A percentile compares a stretch with the other conserved stretches of the same genome.
Conservation (phyloP, 805 yeast species). For the Candida ficus region DNA sequence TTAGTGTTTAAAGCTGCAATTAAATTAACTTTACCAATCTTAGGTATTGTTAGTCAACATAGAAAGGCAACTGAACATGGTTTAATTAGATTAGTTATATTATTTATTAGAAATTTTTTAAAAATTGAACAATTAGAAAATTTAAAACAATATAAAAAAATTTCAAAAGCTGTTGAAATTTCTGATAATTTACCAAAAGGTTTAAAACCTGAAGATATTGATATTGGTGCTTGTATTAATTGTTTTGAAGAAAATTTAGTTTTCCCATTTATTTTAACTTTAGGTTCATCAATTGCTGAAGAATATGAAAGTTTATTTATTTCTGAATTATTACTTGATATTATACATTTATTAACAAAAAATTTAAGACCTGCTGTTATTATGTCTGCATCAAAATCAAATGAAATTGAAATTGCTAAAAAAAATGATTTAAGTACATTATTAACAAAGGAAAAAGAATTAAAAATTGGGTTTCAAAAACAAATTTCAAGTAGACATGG, state of each 20-base stretch:
- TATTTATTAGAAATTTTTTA: constrained; percentile 72
- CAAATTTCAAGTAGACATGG: constrained; percentile 73
- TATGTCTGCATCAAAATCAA: constrained; percentile 8
- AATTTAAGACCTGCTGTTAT: constrained; percentile 39
- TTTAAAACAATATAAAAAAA: constrained; percentile 37
- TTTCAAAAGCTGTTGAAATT: constrained; percentile 26
- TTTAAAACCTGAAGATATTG: constrained; percentile 60
- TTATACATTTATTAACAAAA: constrained; percentile 56
- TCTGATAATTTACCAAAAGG: constrained; percentile 47
- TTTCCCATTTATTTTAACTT: constrained; percentile 63
- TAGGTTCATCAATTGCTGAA: constrained; percentile 57
- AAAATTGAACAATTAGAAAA: constrained; percentile 67
- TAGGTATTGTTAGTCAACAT: constrained; percentile 44
- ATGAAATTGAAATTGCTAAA: background rate
- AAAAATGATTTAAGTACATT: constrained; percentile 30
- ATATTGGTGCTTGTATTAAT: constrained; percentile 49
- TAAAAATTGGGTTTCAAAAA: constrained; percentile 44
- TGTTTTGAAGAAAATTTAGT: constrained; percentile 70
- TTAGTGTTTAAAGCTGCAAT: constrained; percentile 63
- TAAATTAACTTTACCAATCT: constrained; percentile 59
- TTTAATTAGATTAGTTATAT: constrained; percentile 64
- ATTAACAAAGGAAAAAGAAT: constrained; percentile 53
- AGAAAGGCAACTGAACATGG: constrained; percentile 70
- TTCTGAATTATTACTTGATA: constrained; percentile 62
- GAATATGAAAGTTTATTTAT: constrained; percentile 61